Evolutionary conservation across 345 rosid genomes (phyloP), one percentile per base, ranked within the genome.

Genomic region (Capsella bursapastoris): DNA sequence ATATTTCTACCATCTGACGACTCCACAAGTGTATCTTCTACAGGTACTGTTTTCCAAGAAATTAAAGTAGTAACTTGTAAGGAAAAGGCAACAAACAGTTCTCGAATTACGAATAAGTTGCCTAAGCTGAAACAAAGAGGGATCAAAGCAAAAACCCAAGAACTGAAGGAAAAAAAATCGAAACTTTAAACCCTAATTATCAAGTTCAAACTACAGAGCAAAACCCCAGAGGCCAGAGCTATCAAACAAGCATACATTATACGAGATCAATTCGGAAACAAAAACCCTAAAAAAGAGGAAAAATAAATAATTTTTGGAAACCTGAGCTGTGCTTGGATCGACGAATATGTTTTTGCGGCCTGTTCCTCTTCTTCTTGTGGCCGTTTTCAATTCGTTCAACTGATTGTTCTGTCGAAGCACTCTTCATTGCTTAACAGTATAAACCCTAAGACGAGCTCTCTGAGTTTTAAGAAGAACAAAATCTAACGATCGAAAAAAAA

Each of bases 331-430:
- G 84, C 75, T 85, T 91, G 15, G 92, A 84, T 76, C 92, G 90
- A 40, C 96, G 91, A 83, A 45, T 78, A 28, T 86, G 70, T 76
- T 91, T 87, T 43, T 92, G 87, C 44, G 52, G 52, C 12, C 27
- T 7, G 11, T 74, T 86, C 71, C 74, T 89, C 86, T 81, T 91
- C 84, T 84, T 89, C 83, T 91, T 87, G 31, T 89, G 92, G 13
- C 81, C 80, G 78, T 82, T 92, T 47, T 84, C 93, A 22, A 77
- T 81, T 80, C 75, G 57, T 51, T 84, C 90, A 62, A 74, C 82
- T 71, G 84, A 32, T 50, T 79, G 82, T 68, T 89, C 91, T 6
- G 38, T 55, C 8, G 57, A 74, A 7, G 51, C 73, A 32, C 51
- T 74, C 86, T 58, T 87, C 95, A 89, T 86, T 2, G 63, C 48